Evolutionary conservation across 208 protist species (phyloP), one percentile per base, ranked within the genome.

Genomic region (Acanthamoeba royreba): DNA sequence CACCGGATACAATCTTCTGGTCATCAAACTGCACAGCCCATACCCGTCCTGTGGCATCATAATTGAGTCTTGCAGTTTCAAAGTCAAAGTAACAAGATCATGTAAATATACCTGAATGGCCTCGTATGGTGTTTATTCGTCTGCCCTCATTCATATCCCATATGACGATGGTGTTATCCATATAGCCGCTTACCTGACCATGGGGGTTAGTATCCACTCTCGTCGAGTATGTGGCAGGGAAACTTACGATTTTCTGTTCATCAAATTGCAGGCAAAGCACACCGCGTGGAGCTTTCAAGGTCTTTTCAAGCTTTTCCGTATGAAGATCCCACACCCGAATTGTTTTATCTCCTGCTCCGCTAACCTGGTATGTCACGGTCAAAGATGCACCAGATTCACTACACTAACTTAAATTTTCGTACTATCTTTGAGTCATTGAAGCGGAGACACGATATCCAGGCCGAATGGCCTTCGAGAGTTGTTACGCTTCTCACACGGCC

Each of bases 201-300:
- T n/a, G n/a, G n/a, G n/a, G n/a, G n/a, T n/a, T n/a, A n/a, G n/a
- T n/a, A n/a, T n/a, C n/a, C n/a, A n/a, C n/a, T n/a, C n/a, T n/a
- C n/a, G n/a, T n/a, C n/a, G n/a, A n/a, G n/a, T n/a, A n/a, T n/a
- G n/a, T n/a, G n/a, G n/a, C n/a, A n/a, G n/a, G n/a, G n/a, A n/a
- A n/a, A n/a, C n/a, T 4, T 88, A 88, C 79, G n/a, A 88, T 88
- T 88, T 88, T 88, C 19, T 61, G n/a, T 61, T 88, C 47, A 38
- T 88, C 79, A n/a, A 88, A 88, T 31, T 88, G 79, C 22, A 88
- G 79, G 52, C 79, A 88, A 11, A 88, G 79, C 1, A 88, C 79
- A 17, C 79, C 79, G 47, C 79, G 79, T 0, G 79, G 79, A 15
- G 79, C 79, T 28, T 88, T 88, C 17, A 88, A 38, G 2, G 79